Percentiles rank a stretch among this genome's conserved stretches.
phyloP scores from a whole-genome alignment of 208 protist species.

The Entamoeba moshkovskii region DNA sequence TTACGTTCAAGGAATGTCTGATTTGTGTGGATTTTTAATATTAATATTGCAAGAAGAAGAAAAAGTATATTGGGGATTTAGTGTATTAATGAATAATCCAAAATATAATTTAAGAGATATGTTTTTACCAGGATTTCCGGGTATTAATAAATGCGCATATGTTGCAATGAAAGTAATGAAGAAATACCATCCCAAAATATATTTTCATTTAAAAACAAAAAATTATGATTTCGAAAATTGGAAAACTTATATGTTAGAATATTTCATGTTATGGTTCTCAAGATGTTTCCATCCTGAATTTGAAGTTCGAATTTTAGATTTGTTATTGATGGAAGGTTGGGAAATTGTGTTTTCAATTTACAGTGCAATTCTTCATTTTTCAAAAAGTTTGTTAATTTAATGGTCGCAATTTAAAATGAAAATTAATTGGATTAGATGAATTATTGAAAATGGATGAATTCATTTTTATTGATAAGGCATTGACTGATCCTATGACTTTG shows the following conservation, averaged over 20 bases:
- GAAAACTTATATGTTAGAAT: not conserved
- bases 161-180: not conserved
- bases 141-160: not conserved
- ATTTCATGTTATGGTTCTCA: not conserved
- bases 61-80: not conserved
- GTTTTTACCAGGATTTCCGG: not conserved
- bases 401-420: too few relatives aligned
- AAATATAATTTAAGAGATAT: not conserved
- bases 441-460: not conserved
- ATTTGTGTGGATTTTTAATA: not conserved
- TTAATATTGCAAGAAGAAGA: not conserved
- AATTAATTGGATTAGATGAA: too few relatives aligned
- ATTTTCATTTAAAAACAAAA: not conserved
- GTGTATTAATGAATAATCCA: not conserved
- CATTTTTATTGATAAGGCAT: not conserved
- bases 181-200: not conserved
- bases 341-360: not conserved
- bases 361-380: not conserved
- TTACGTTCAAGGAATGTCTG: not conserved
- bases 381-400: constrained; percentile 1
- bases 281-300: not conserved
- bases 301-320: not conserved
- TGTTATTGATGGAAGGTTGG: not conserved
- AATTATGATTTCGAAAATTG: not conserved
- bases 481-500: not conserved